These are phyloP conservation scores for Turnera subulata DNA, from an alignment of 345 rosid genomes.

Conservation along the genomic window DNA sequence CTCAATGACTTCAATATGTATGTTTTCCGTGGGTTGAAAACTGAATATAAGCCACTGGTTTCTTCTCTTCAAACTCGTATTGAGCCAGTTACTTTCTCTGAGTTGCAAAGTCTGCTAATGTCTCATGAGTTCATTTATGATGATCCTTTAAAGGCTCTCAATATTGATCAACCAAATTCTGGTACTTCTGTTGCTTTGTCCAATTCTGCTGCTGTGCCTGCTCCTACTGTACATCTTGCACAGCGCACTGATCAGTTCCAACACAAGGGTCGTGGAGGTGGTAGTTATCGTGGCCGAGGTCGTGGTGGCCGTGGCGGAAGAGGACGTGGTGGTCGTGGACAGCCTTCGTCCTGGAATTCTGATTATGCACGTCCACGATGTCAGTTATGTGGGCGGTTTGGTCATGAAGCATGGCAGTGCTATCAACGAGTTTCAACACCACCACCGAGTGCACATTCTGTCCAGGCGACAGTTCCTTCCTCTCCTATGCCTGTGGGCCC, in stretches of 20 bases:
- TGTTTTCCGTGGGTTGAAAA: neutral
- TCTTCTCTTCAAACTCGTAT: neutral
- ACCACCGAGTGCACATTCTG: no score
- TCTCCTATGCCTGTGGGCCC: accelerated
- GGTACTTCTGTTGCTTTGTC: neutral
- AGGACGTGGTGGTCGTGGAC: neutral
- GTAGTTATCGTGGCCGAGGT: neutral
- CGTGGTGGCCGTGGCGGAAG: neutral
- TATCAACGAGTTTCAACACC: neutral
- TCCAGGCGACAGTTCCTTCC: neutral
- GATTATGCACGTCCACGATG: neutral
- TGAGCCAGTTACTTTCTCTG: neutral
- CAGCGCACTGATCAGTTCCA: neutral
- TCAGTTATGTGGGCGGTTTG: neutral
- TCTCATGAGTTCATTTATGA: no score
- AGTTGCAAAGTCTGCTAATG: no score
- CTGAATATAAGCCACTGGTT: neutral
- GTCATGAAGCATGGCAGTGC: neutral
- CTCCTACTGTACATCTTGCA: neutral
- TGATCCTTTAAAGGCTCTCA: neutral
- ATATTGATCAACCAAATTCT: no score
- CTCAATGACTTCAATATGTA: no score
- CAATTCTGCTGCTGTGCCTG: neutral
- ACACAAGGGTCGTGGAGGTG: neutral
- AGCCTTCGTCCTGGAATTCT: neutral